Evolutionary conservation across 352 stramenopile species (phyloP).

Genomic region (Phytophthora sp.): DNA sequence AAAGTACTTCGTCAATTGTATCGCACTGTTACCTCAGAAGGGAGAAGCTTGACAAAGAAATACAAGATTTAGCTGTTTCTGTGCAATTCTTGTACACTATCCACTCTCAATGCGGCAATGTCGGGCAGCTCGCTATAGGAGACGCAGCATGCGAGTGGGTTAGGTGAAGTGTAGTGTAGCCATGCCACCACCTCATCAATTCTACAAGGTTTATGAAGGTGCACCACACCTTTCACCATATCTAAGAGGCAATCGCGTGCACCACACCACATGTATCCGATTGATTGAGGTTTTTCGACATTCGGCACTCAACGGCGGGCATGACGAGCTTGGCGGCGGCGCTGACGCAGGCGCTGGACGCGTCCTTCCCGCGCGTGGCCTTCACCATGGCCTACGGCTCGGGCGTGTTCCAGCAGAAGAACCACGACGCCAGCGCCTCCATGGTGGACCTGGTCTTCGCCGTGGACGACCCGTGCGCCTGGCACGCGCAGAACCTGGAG

Average conservation of each 20-base stretch:
- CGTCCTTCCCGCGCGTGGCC: conserved; percentile 70
- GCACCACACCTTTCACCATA: not conserved
- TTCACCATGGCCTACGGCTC: conserved; percentile 90
- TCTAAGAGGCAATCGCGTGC: no score
- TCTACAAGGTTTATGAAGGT: no score
- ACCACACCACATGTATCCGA: no score
- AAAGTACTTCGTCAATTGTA: no score
- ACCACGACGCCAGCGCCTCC: conserved; percentile 76
- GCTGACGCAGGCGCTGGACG: conserved; percentile 59
- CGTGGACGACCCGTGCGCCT: conserved; percentile 78
- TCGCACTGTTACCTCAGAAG: no score
- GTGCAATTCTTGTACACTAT: no score
- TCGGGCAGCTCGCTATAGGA: no score
- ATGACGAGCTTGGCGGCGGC: conserved; percentile 37
- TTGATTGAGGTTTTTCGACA: conserved; percentile 3
- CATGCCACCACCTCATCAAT: not conserved
- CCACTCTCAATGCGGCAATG: no score
- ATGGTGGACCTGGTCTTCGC: conserved; percentile 92
- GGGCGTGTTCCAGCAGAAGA: conserved; percentile 77
- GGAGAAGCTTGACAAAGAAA: no score
- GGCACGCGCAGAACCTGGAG: conserved; percentile 82
- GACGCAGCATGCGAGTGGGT: no score
- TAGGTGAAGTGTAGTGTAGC: conserved; percentile 1
- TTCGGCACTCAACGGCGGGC: conserved; percentile 14
- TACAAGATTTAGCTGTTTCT: no score